Conservation (phyloP, 768 basidiomycete species). For the Pleurotus giganteus region DNA sequence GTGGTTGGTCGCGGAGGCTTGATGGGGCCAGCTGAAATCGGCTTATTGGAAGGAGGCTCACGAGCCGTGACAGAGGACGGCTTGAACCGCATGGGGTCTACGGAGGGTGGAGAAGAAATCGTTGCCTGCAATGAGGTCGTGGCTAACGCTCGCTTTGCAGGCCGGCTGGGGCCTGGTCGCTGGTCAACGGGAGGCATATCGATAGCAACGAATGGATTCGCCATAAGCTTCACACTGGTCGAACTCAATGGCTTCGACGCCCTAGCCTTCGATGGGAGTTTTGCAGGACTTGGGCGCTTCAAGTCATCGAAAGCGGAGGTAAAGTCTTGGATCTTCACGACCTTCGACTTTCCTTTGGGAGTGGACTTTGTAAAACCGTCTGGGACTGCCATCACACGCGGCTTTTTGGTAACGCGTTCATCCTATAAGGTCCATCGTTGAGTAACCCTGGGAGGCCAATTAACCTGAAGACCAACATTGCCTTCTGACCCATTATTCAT, state of each 20-base stretch:
- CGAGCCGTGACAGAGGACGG: neutral
- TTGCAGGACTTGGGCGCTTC: neutral
- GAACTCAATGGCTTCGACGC: neutral
- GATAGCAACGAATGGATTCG: neutral
- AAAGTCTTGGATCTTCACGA: conserved; percentile 5
- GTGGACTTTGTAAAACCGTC: conserved; percentile 12
- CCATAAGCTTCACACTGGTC: neutral
- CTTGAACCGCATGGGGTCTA: conserved; percentile 2
- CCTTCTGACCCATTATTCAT: no score
- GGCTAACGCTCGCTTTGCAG: neutral
- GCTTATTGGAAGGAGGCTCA: neutral
- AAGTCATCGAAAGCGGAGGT: conserved; percentile 8
- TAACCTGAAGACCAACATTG: no score
- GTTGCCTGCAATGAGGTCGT: neutral
- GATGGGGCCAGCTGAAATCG: neutral
- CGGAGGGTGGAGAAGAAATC: neutral
- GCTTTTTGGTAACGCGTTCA: conserved; percentile 4
- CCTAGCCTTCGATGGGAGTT: neutral
- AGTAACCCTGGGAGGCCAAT: no score
- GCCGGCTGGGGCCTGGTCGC: neutral
- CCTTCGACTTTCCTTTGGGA: neutral
- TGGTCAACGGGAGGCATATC: neutral
- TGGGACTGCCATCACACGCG: conserved; percentile 8
- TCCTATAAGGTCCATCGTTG: no score
- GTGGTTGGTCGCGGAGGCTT: neutral